Evolutionary conservation across 148 eudicot genomes (phyloP).

Genomic region (Polygonum aviculare): DNA sequence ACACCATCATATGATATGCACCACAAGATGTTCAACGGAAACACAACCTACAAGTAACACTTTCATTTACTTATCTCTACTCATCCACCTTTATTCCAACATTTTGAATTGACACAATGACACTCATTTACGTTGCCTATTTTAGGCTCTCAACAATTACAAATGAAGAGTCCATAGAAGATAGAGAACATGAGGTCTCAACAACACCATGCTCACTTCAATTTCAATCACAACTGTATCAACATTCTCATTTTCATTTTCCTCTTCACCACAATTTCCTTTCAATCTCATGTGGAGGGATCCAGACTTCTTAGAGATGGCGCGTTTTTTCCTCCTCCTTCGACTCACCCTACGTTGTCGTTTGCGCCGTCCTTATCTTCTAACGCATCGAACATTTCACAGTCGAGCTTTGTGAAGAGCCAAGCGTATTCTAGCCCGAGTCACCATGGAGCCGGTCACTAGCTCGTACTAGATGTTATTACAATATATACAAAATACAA

Average conservation of each 20-base stretch:
- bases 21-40: background rate
- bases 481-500: background rate
- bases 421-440: slow-evolving; percentile 9
- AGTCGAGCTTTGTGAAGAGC: background rate
- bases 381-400: background rate
- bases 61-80: background rate
- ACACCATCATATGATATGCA: slow-evolving; percentile 5
- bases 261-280: background rate
- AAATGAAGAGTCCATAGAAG: background rate
- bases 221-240: background rate
- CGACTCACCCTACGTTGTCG: background rate
- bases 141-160: background rate
- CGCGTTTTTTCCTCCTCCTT: background rate
- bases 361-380: background rate
- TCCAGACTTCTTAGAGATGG: background rate
- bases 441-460: slow-evolving; percentile 9
- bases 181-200: background rate
- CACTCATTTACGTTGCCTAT: background rate
- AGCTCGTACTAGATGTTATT: background rate
- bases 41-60: background rate
- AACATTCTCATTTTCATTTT: background rate
- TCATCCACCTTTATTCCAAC: slow-evolving; percentile 4
- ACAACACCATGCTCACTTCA: background rate
- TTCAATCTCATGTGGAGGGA: background rate
- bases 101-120: slow-evolving; percentile 1